phyloP scores from a whole-genome alignment of 2,329 filamentous ascomycete species.

The Trichothecium sympodiale region DNA sequence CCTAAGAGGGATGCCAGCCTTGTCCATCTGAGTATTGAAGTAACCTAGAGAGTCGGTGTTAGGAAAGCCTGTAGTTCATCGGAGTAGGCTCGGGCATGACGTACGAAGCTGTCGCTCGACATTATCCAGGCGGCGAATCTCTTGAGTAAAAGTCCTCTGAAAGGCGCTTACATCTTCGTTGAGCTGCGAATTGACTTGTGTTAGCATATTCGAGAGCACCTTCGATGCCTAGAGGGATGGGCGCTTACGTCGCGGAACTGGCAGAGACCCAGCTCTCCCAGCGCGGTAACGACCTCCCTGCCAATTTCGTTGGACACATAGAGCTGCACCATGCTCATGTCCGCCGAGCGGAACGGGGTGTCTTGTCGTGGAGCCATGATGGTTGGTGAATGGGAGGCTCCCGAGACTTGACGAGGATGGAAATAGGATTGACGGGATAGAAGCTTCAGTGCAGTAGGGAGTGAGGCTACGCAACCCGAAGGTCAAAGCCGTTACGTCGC shows the following conservation, averaged over 20 bases:
- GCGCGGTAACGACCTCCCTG: slow-evolving; percentile 88
- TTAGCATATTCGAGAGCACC: not conserved
- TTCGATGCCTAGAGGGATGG: slow-evolving; percentile 6
- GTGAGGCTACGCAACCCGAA: slow-evolving; percentile 1
- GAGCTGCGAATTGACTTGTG: slow-evolving; percentile 47
- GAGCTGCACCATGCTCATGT: slow-evolving; percentile 99
- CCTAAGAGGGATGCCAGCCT: slow-evolving; percentile 72
- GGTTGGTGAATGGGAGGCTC: slow-evolving; percentile 10
- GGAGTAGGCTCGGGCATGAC: slow-evolving; percentile 23
- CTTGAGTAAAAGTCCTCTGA: slow-evolving; percentile 93
- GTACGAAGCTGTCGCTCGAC: slow-evolving; percentile 92
- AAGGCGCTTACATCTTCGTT: slow-evolving; percentile 91
- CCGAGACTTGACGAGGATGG: slow-evolving; percentile 16
- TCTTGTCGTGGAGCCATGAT: slow-evolving; percentile 61
- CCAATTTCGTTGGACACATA: slow-evolving; percentile 99
- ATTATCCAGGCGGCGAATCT: slow-evolving; percentile 95
- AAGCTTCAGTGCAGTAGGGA: slow-evolving; percentile 1
- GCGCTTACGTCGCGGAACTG: slow-evolving; percentile 88
- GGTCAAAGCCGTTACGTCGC: slow-evolving; percentile 3
- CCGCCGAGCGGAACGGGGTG: slow-evolving; percentile 98
- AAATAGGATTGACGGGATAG: slow-evolving; percentile 3
- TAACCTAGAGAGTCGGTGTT: slow-evolving; percentile 49
- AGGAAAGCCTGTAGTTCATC: not conserved
- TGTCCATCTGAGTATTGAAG: slow-evolving; percentile 93
- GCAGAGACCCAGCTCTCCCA: slow-evolving; percentile 91